Evolutionary conservation across 2,329 filamentous ascomycete genomes (phyloP).

Genomic region (Scolecobasidium constrictum): DNA sequence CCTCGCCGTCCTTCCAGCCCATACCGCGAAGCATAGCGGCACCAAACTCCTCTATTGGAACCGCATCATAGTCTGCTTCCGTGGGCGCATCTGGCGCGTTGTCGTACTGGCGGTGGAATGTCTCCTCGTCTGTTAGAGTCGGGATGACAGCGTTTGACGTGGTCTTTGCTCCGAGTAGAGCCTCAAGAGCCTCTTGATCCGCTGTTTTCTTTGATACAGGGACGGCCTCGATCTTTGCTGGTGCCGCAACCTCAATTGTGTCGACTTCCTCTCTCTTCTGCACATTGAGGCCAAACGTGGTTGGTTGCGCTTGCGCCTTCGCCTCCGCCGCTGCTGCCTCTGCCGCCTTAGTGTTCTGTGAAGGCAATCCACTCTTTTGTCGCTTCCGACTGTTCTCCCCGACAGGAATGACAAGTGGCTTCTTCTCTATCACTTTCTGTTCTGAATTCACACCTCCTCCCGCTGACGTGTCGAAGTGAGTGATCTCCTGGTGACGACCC

Average conservation of each 20-base stretch:
- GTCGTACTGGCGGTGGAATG: constrained; percentile 59
- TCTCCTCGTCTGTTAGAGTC: constrained; percentile 49
- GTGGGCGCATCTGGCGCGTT: constrained; percentile 65
- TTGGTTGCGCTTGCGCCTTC: constrained; percentile 25
- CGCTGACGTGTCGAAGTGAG: constrained; percentile 41
- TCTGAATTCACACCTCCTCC: constrained; percentile 33
- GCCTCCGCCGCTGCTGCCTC: constrained; percentile 29
- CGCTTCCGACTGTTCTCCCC: constrained; percentile 45
- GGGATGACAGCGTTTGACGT: constrained; percentile 29
- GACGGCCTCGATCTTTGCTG: constrained; percentile 15
- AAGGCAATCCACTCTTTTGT: constrained; percentile 47
- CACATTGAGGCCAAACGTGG: constrained; percentile 43
- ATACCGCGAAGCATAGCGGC: constrained; percentile 82
- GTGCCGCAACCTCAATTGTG: constrained; percentile 5
- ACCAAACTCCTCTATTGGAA: constrained; percentile 92
- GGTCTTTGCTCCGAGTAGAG: constrained; percentile 29
- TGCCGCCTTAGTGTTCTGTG: constrained; percentile 12
- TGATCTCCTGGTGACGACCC: constrained; percentile 30
- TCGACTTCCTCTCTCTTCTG: constrained; percentile 20
- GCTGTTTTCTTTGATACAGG: constrained; percentile 34
- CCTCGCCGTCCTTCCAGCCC: constrained; percentile 74
- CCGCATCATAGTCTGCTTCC: constrained; percentile 73
- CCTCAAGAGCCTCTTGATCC: constrained; percentile 45
- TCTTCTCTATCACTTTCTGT: constrained; percentile 24
- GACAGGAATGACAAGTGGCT: constrained; percentile 45